phyloP scores from a whole-genome alignment of 1,284 basidiomycete species.

The Wallemia hederae region DNA sequence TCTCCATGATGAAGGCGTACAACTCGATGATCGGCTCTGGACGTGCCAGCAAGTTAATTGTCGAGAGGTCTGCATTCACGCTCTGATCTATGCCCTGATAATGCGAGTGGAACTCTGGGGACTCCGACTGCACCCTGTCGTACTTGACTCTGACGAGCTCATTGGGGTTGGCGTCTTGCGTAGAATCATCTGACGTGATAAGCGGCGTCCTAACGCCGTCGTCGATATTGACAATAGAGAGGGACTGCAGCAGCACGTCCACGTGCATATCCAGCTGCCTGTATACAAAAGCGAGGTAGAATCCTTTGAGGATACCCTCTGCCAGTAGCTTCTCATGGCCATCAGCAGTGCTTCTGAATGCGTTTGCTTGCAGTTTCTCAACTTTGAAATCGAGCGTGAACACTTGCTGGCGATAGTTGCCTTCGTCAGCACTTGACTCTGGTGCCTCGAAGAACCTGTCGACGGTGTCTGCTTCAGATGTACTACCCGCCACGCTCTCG shows the following conservation, averaged over 20 bases:
- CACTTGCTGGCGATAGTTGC: slow-evolving; percentile 43
- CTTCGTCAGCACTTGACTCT: slow-evolving; percentile 25
- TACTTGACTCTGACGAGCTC: slow-evolving; percentile 69
- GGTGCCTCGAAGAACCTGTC: slow-evolving; percentile 42
- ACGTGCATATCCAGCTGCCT: slow-evolving; percentile 69
- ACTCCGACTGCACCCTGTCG: slow-evolving; percentile 45
- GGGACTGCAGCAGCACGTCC: slow-evolving; percentile 44
- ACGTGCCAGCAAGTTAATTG: slow-evolving; percentile 64
- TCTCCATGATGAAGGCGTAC: slow-evolving; percentile 96
- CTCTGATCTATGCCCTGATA: slow-evolving; percentile 72
- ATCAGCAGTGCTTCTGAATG: slow-evolving; percentile 33
- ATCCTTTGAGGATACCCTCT: slow-evolving; percentile 49
- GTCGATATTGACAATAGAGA: slow-evolving; percentile 41
- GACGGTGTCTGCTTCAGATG: slow-evolving; percentile 9
- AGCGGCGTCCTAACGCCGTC: slow-evolving; percentile 31
- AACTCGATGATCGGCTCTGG: slow-evolving; percentile 73
- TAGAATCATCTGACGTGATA: slow-evolving; percentile 36
- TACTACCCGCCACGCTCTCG: slow-evolving; percentile 13
- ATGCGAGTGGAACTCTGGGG: slow-evolving; percentile 54
- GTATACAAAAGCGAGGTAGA: slow-evolving; percentile 40
- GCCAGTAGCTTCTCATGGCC: slow-evolving; percentile 44
- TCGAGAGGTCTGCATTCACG: slow-evolving; percentile 67
- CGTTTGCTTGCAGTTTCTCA: slow-evolving; percentile 50
- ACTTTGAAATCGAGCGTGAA: slow-evolving; percentile 79
- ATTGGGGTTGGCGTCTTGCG: slow-evolving; percentile 15